phyloP scores from a whole-genome alignment of 2,329 filamentous ascomycete species.

The Dactylellina haptotyla region DNA sequence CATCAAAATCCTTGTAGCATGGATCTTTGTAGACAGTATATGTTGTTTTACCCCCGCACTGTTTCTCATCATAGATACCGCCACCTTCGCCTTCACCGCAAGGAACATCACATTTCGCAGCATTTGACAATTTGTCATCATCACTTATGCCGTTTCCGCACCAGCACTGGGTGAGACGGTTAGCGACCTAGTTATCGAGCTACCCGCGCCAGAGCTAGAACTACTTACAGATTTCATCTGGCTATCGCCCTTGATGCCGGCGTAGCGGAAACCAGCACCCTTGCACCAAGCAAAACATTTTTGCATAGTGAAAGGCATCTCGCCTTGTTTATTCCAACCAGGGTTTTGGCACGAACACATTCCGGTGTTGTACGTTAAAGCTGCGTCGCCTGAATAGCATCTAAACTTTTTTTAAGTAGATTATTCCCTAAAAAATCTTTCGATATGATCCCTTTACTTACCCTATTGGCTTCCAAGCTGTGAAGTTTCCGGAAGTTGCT shows the following conservation, averaged over 20 bases:
- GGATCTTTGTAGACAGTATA: conserved; percentile 25
- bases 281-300: conserved; percentile 16
- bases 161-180: conserved; percentile 16
- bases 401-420: background rate
- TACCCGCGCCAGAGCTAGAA: background rate
- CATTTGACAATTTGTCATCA: conserved; percentile 1
- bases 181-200: background rate
- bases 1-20: conserved; percentile 7
- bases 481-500: background rate
- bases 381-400: conserved; percentile 5
- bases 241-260: conserved; percentile 15
- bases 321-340: background rate
- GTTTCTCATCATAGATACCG: background rate
- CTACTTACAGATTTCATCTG: conserved; percentile 6
- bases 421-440: background rate
- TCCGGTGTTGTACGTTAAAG: conserved; percentile 2
- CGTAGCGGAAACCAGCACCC: conserved; percentile 19
- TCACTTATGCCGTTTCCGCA: conserved; percentile 4
- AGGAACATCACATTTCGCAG: background rate
- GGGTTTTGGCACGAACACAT: conserved; percentile 14
- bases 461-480: conserved; percentile 1
- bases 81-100: conserved; percentile 3
- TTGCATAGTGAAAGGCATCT: conserved; percentile 10
- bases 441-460: background rate
- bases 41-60: conserved; percentile 8